Base-by-base conservation (phyloP, 768 basidiomycete species). In the Boletus barrowsii region DNA sequence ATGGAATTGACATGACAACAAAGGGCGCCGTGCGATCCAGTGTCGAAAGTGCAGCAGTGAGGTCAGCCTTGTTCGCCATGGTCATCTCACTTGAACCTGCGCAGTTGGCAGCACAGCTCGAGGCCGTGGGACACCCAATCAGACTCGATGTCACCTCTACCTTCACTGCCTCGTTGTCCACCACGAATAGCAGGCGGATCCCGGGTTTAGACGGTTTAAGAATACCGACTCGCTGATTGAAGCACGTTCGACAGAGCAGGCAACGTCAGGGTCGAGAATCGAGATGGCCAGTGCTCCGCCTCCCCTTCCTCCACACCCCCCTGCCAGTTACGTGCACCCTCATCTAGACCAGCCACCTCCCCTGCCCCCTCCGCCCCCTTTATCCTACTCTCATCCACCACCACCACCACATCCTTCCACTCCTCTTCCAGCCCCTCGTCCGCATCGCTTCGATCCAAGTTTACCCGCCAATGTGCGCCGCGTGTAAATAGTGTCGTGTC, bases 401-500 rank as follows among this genome's bases (percentile, higher is more conserved):
- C 29, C 29, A 36, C 35, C 35, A 36, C 35, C 65, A 15, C 64
- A 61, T 68, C 1, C 83, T 77, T 57, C 81, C 76, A 77, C 58
- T 62, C 81, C 55, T 76, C 86, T 4, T 69, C 88, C 78, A 3
- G 88, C 88, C 0, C 88, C 88, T 5, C 75, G 83, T 11, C 86
- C 88, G 0, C 83, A 86, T 60, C 78, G 81, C 37, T 52, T 85
- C 13, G 81, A 85, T 60, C 83, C 83, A 10, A 76, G 74, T 56
- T 66, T 88, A 1, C 83, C 86, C 18, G 76, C 79, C 32, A 84
- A 86, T 63, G 87, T 86, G 65, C 66, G 80, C 76, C n/a, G 50
- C 59, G 49, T 51, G 61, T 56, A 10, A 18, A 40, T 47, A 24
- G 17, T 56, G 57, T 56, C 56, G 49, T 54, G 51, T 47, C 45